These are phyloP conservation scores for Tetrapisispora fleetii DNA, from an alignment of 805 yeast species.

Conservation along the genomic window DNA sequence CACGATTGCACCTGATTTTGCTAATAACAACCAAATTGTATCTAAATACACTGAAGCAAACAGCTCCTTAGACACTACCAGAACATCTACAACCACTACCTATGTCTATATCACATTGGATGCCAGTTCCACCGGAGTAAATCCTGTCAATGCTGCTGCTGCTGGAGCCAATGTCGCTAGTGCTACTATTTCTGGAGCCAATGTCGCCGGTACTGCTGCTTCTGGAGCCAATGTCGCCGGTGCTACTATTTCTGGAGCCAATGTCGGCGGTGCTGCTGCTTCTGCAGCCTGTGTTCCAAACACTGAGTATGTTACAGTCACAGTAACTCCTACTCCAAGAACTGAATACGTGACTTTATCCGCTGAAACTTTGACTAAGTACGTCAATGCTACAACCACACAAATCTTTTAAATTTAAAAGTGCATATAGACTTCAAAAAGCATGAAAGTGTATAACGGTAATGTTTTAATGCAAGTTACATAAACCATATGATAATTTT, in stretches of 20 bases:
- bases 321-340: conserved; percentile 3
- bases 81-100: conserved; percentile 17
- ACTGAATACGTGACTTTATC: conserved; percentile 17
- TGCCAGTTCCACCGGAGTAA: conserved; percentile 1
- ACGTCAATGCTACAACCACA: conserved; percentile 6
- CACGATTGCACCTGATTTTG: background rate
- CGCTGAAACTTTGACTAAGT: conserved; percentile 10
- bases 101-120: conserved; percentile 5
- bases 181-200: too few species aligned
- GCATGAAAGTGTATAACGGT: background rate
- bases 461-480: background rate
- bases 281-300: conserved; percentile 11
- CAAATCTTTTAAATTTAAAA: too few species aligned
- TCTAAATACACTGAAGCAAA: background rate
- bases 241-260: too few species aligned
- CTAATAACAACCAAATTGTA: background rate
- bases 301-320: conserved; percentile 6
- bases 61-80: background rate
- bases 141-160: conserved; percentile 1
- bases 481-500: background rate
- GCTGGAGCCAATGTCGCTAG: too few species aligned
- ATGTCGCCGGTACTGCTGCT: background rate
- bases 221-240: too few species aligned
- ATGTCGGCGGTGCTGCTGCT: background rate
- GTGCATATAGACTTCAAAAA: background rate